Percentiles rank a stretch among this genome's conserved stretches.
Conservation (phyloP, 148 eudicot species). For the Camellia sinensis region DNA sequence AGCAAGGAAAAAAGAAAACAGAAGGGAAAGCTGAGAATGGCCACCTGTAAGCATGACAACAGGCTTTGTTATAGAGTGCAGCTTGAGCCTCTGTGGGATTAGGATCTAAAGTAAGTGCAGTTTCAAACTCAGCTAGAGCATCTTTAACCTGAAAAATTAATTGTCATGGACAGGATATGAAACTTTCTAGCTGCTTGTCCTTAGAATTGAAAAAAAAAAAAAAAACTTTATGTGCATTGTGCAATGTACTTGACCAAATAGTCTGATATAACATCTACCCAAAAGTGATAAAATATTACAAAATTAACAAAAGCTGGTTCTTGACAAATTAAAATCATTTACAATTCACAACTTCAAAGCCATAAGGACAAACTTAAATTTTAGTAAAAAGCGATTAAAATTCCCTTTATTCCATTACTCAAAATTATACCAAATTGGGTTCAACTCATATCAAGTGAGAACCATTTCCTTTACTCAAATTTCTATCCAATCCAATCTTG, state of each 20-base stretch:
- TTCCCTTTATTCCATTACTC: too few species aligned
- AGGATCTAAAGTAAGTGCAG: constrained; percentile 78
- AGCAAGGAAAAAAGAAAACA: background rate
- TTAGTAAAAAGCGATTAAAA: too few species aligned
- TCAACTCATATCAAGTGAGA: too few species aligned
- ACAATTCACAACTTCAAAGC: background rate
- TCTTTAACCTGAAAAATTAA: constrained; percentile 71
- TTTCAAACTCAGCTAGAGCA: constrained; percentile 79
- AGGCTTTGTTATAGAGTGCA: constrained; percentile 97
- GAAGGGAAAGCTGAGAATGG: constrained; percentile 1
- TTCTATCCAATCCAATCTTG: too few species aligned
- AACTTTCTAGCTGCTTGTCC: background rate
- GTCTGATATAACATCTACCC: background rate
- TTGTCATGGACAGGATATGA: background rate
- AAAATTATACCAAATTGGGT: too few species aligned
- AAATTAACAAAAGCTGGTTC: background rate
- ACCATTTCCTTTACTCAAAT: too few species aligned
- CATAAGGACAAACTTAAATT: too few species aligned
- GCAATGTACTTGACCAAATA: background rate
- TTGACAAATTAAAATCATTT: background rate
- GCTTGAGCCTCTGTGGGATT: constrained; percentile 96
- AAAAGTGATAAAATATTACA: background rate
- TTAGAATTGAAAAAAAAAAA: background rate
- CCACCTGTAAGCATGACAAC: constrained; percentile 97
- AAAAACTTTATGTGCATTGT: background rate